Base-by-base conservation (phyloP, 2,329 filamentous ascomycete genomes). In the Monilinia vaccinii-corymbosi region DNA sequence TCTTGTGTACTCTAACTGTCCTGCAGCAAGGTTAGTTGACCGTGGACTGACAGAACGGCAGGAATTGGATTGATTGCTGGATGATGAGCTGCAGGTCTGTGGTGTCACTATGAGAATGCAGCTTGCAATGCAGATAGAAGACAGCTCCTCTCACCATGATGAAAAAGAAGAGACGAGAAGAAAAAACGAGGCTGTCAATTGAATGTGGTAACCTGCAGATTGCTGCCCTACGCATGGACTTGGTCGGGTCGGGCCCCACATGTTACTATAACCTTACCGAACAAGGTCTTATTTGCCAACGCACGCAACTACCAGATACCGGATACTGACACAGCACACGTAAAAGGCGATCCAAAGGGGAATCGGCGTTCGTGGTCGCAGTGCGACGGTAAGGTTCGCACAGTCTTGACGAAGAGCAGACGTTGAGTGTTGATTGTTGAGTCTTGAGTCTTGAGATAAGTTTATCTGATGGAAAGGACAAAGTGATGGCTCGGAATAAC, bases 211-310 rank as follows among this genome's bases (percentile, higher is more conserved):
- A 16, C 21, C 40, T 46, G 49, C 42, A 59, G n/a, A 58, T 59
- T 59, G 57, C 57, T 59, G 50, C 57, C 57, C 49, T 59, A 59
- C 53, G 42, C 48, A 55, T 52, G 45, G 42, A 36, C 23, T 55
- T 45, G 31, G 48, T 47, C 23, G 57, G 40, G 49, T 53, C 31
- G 50, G 50, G 57, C 57, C 57, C 48, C 48, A 55, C 57, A 45
- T 4, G 31, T 59, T 59, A 47, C 57, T 32, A 40, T 47, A 47
- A 45, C 8, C 38, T 59, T 59, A 47, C 57, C 42, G 40, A 55
- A 47, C 40, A 55, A 59, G 31, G 50, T 38, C 21, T 36, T 36
- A 3, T 28, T n/a, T 59, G 57, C 31, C 57, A 59, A 55, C 57
- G 57, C 57, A 59, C 49, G 40, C 25, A 28, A 6, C 3, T 6